Conservation (phyloP, 1,284 basidiomycete species). For the Boletus holoroseus region DNA sequence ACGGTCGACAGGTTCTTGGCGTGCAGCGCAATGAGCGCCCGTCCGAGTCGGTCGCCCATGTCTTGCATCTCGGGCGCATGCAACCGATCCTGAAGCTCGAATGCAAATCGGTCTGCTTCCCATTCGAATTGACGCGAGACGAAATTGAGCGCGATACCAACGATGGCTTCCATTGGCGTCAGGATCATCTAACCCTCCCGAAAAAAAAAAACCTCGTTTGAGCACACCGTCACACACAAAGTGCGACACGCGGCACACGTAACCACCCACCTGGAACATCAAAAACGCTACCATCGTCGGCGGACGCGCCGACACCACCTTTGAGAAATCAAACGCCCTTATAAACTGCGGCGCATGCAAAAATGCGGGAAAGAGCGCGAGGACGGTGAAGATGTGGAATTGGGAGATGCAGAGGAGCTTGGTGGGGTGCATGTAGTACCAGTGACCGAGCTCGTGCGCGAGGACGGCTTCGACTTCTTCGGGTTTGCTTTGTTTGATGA, state of each 20-base stretch:
- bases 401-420: conserved; percentile 86
- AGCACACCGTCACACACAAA: not conserved
- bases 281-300: conserved; percentile 88
- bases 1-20: conserved; percentile 88
- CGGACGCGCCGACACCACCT: conserved; percentile 56
- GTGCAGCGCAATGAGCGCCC: conserved; percentile 77
- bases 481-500: conserved; percentile 84
- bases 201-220: not conserved
- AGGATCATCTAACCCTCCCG: conserved; percentile 59
- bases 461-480: conserved; percentile 89
- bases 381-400: conserved; percentile 79
- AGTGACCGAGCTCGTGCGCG: conserved; percentile 94
- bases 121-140: conserved; percentile 83
- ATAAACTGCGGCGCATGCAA: conserved; percentile 82
- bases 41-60: conserved; percentile 76
- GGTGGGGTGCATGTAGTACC: conserved; percentile 85
- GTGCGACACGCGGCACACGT: not conserved
- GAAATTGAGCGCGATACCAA: conserved; percentile 74
- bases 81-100: conserved; percentile 55
- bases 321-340: conserved; percentile 81
- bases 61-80: conserved; percentile 49
- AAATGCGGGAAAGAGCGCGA: conserved; percentile 89
- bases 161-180: conserved; percentile 75
- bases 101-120: conserved; percentile 82
- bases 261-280: conserved; percentile 61